phyloP scores from a whole-genome alignment of 495 filamentous ascomycete genomes.

The Penicillium crystallinum region DNA sequence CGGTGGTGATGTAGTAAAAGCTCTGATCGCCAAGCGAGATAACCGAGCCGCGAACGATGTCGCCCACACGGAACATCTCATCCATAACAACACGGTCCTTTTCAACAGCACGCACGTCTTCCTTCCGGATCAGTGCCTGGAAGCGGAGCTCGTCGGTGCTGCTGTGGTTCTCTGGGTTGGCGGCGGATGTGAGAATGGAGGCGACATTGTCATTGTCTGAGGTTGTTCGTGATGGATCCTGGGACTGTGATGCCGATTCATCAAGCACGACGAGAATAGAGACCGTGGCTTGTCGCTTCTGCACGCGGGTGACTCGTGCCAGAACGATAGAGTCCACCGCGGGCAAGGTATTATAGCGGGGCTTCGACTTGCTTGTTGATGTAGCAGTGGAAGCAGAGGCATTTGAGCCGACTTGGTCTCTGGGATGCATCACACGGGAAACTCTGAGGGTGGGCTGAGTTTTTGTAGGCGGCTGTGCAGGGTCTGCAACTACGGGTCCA shows the following conservation, averaged over 20 bases:
- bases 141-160: conserved; percentile 47
- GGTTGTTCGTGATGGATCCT: conserved; percentile 31
- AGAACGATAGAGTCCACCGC: conserved; percentile 74
- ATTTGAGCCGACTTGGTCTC: neutral
- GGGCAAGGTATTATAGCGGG: conserved; percentile 64
- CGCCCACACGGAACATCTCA: conserved; percentile 88
- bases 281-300: conserved; percentile 73
- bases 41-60: conserved; percentile 86
- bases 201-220: conserved; percentile 48
- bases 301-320: conserved; percentile 79
- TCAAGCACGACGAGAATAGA: conserved; percentile 76
- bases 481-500: conserved; percentile 51
- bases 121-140: conserved; percentile 56
- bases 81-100: conserved; percentile 88
- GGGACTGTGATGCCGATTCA: conserved; percentile 28
- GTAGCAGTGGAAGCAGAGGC: conserved; percentile 26
- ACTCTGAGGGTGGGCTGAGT: conserved; percentile 52
- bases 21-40: conserved; percentile 89
- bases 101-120: conserved; percentile 92
- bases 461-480: conserved; percentile 41
- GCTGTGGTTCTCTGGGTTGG: conserved; percentile 43
- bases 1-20: conserved; percentile 88
- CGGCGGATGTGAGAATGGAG: conserved; percentile 39
- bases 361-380: conserved; percentile 16
- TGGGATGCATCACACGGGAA: conserved; percentile 33